Conservation (phyloP, 23 red algal species). For the Gracilariopsis chorda region DNA sequence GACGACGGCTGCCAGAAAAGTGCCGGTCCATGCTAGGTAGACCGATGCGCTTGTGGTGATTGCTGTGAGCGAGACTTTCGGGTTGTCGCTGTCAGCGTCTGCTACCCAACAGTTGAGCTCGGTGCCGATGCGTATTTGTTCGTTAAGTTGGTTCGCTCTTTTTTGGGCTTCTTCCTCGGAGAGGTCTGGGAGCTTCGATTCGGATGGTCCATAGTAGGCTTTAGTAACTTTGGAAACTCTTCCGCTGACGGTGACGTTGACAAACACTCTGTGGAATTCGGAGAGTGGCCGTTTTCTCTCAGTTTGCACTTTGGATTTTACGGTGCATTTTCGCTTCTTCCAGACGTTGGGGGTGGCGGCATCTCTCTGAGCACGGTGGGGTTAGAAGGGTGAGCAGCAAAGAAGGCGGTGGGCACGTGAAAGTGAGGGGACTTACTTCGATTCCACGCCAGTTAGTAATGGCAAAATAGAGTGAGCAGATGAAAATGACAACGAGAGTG, state of each 20-base stretch:
- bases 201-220: not conserved
- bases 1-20: slow-evolving; percentile 36
- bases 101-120: slow-evolving; percentile 8
- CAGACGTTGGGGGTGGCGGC: no score
- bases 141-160: not conserved
- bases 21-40: slow-evolving; percentile 36
- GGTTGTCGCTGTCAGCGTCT: not conserved
- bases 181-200: no score
- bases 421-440: not conserved
- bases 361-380: no score
- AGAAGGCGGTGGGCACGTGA: not conserved
- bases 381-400: not conserved
- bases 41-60: not conserved
- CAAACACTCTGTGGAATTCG: not conserved
- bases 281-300: not conserved
- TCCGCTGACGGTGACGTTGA: not conserved
- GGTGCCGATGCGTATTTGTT: not conserved
- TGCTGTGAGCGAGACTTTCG: not conserved
- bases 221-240: no score
- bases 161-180: no score
- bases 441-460: slow-evolving; percentile 1
- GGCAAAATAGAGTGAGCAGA: not conserved
- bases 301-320: not conserved
- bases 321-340: not conserved
- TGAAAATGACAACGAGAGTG: not conserved